These are phyloP conservation scores for Phoma sp. DNA, from an alignment of 2,329 filamentous ascomycete species.

Conservation along the genomic window DNA sequence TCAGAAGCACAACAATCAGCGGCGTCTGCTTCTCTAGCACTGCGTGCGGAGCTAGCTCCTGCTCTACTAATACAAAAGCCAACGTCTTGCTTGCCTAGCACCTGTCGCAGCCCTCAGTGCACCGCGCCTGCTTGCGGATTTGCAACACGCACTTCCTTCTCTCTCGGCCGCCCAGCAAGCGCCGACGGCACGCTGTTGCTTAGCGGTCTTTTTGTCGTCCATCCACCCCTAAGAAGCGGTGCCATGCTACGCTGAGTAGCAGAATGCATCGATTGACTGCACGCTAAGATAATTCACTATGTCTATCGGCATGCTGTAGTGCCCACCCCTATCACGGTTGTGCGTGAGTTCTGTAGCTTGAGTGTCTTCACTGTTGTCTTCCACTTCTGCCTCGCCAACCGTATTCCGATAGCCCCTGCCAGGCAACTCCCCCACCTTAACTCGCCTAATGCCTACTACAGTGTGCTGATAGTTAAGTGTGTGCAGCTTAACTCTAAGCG, in stretches of 20 bases:
- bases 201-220: not conserved
- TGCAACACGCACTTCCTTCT: too few relatives aligned
- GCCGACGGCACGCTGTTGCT: too few relatives aligned
- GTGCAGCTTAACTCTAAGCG: not conserved
- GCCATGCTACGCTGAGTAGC: constrained; percentile 11
- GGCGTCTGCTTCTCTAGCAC: constrained; percentile 21
- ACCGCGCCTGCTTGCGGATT: not conserved
- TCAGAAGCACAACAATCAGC: constrained; percentile 28
- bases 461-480: constrained; percentile 6
- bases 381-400: constrained; percentile 10
- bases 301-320: constrained; percentile 25
- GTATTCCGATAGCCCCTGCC: too few relatives aligned
- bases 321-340: constrained; percentile 13
- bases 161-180: too few relatives aligned
- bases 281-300: constrained; percentile 30
- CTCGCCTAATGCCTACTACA: not conserved
- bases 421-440: constrained; percentile 12
- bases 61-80: constrained; percentile 12
- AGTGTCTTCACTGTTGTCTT: constrained; percentile 13
- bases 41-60: constrained; percentile 19
- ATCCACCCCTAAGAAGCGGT: not conserved
- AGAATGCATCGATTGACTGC: constrained; percentile 25
- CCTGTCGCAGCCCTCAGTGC: not conserved
- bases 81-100: constrained; percentile 13
- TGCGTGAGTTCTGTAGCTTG: constrained; percentile 21